A percentile compares a stretch with the other conserved stretches of the same genome.
These are phyloP conservation scores for Colletotrichum spaethianum DNA, from an alignment of 2,329 filamentous ascomycete species.

Conservation along the genomic window DNA sequence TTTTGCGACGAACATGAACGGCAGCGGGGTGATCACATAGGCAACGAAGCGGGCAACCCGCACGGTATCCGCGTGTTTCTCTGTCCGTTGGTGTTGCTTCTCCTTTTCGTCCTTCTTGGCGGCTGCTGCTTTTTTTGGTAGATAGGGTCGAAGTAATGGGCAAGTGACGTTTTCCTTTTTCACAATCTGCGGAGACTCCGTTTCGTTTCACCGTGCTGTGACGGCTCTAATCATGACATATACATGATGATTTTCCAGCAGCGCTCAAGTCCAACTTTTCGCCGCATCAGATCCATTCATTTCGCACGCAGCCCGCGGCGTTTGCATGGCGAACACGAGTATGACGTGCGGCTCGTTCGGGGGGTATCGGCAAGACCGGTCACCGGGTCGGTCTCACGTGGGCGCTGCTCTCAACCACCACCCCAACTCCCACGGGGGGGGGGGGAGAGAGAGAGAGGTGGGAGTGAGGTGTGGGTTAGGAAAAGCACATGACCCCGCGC, in stretches of 20 bases:
- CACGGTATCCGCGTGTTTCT: conserved; percentile 6
- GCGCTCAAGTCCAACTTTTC: neutral
- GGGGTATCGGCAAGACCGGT: conserved; percentile 20
- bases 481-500: conserved; percentile 9
- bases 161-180: conserved; percentile 33
- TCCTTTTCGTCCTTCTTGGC: conserved; percentile 7
- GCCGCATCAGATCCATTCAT: neutral
- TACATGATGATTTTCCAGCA: neutral
- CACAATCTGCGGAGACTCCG: neutral
- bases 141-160: conserved; percentile 40
- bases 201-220: neutral
- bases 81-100: neutral
- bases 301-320: neutral
- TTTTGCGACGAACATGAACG: conserved; percentile 32
- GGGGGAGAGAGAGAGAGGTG: neutral
- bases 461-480: neutral
- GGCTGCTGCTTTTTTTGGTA: conserved; percentile 34
- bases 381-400: conserved; percentile 26
- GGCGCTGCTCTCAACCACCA: neutral
- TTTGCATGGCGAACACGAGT: neutral
- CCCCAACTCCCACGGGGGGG: neutral
- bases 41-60: conserved; percentile 10
- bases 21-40: conserved; percentile 1
- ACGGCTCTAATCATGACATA: neutral
- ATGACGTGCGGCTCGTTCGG: neutral